These are phyloP conservation scores for Trichaptum fuscoviolaceum DNA, from an alignment of 768 basidiomycete genomes.

Conservation along the genomic window DNA sequence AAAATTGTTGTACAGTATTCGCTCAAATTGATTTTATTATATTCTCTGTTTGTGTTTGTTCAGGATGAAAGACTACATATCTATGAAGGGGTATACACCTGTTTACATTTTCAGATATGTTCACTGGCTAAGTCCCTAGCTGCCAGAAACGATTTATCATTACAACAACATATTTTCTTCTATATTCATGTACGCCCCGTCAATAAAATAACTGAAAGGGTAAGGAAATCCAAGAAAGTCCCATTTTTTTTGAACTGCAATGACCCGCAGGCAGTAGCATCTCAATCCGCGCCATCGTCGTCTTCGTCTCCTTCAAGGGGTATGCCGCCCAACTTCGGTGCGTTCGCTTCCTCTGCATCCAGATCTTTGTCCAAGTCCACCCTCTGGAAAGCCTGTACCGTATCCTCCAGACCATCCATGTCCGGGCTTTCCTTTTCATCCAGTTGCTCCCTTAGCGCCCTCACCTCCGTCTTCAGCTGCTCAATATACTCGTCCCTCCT, in stretches of 20 bases:
- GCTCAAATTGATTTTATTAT: not conserved
- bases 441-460: constrained; percentile 42
- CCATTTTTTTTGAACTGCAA: not conserved
- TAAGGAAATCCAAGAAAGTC: not conserved
- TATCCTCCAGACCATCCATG: constrained; percentile 30
- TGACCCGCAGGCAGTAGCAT: not conserved
- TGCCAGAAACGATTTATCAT: not conserved
- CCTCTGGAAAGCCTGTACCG: constrained; percentile 31
- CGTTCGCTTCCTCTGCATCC: constrained; percentile 45
- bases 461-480: constrained; percentile 60
- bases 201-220: not conserved
- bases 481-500: constrained; percentile 76
- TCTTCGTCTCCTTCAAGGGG: constrained; percentile 14
- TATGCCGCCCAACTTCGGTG: constrained; percentile 16
- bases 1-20: not conserved
- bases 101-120: not conserved
- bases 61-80: no score
- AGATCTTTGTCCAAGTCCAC: constrained; percentile 56
- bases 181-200: not conserved
- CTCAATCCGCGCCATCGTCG: constrained; percentile 15
- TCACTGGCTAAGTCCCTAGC: not conserved
- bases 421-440: constrained; percentile 19
- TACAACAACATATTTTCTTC: not conserved
- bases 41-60: no score
- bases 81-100: not conserved